Evolutionary conservation across 2,329 filamentous ascomycete species (phyloP), one percentile per base, ranked within the genome.

Genomic region (Pseudocercospora fijiensis): DNA sequence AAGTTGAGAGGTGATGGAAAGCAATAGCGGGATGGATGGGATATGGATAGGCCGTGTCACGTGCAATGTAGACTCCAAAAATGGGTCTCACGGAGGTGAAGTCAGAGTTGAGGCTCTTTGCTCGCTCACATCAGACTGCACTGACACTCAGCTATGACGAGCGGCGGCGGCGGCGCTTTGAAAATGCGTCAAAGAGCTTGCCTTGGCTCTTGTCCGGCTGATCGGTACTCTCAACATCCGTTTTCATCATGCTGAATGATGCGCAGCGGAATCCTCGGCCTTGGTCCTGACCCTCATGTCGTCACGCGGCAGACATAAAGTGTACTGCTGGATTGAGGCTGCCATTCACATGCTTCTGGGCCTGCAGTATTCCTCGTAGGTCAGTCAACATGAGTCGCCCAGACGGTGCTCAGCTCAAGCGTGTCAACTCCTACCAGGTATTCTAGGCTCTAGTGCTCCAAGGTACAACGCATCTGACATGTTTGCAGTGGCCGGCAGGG

Each of bases 401-500:
- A 20, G 65, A 70, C 33, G 68, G 69, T 56, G 66, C 61, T 13
- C 62, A 72, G 26, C 68, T 74, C 51, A 65, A 72, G 60, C 70
- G 72, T 26, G 66, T 71, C 51, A 69, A 74, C 33, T 74, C 73
- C 13, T 74, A 70, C 66, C 71, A 72, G 65, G 72, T 73, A n/a
- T n/a, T n/a, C n/a, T n/a, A 65, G 57, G 67, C 51, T 53, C 26
- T 24, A 28, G n/a, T n/a, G n/a, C n/a, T n/a, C n/a, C 26, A 26
- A 28, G 49, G 49, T n/a, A n/a, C n/a, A n/a, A n/a, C n/a, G 24
- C 20, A 20, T 56, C 63, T 65, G 53, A 64, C 57, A 37, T 28
- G 26, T 20, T 28, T 58, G 13, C 61, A 83, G 73, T 93, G 90
- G 76, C 90, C 90, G 1, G 80, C 85, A 56, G 92, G 91, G n/a